Base-by-base conservation (phyloP, 495 filamentous ascomycete genomes). In the Penicillium mononematosum region DNA sequence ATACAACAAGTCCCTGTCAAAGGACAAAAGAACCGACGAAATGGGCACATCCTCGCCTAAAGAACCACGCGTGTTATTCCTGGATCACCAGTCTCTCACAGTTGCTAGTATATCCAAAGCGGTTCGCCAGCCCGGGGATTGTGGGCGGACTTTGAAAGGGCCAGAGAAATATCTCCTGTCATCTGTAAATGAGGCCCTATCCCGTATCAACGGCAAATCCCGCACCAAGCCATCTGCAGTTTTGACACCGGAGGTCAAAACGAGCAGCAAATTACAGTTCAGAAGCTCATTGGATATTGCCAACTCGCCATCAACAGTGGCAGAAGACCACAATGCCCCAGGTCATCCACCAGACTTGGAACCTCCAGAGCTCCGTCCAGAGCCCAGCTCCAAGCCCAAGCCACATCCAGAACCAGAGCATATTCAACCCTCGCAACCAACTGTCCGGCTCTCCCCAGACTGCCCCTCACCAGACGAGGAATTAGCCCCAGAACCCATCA, bases 161-260 rank as follows among this genome's bases (percentile, higher is more conserved):
- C 72, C 80, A 38, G 73, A 78, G 47, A 66, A 63, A 34, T 61
- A 63, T 17, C 83, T 88, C 47, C 65, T 88, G 10, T 78, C 74
- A 10, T 84, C 82, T 2, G 79, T 88, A 53, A 50, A 68, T 68
- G 70, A 88, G 77, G 67, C 77, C 76, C 45, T 88, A 68, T 31
- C 71, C 74, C 43, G 81, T 4, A 71, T 77, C 72, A 66, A 85
- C 78, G 72, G 79, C 69, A 77, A 44, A 63, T 78, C 56, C 78
- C 78, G 54, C 7, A 10, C n/a, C 27, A 57, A 47, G 29, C 41
- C 24, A 0, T 25, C 39, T 11, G 20, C 17, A 29, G 46, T 29
- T 20, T 29, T 42, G n/a, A 24, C 25, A 10, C 32, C 45, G n/a
- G 53, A 45, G 10, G 38, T 38, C 36, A 42, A 19, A 46, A 36